Evolutionary conservation across 2,329 filamentous ascomycete genomes (phyloP).

Genomic region (Hawksworthiomyces lignivorus): DNA sequence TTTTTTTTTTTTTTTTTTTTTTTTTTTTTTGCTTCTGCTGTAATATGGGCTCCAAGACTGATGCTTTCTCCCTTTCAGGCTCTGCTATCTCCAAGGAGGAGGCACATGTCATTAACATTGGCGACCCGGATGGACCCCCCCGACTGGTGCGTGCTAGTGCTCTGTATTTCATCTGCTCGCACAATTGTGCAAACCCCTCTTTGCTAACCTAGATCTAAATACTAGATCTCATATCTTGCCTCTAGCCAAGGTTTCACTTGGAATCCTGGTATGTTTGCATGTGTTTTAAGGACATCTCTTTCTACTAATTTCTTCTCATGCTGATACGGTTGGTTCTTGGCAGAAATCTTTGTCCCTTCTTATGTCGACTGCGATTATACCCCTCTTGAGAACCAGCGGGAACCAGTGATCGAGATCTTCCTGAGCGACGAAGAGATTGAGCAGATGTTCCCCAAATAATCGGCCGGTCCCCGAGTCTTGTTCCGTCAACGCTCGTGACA

Average conservation of each 20-base stretch:
- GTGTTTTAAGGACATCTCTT: too few species aligned
- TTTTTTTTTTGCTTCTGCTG: too few species aligned
- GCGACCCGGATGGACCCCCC: conserved; percentile 63
- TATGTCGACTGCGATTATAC: conserved; percentile 69
- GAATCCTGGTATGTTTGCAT: conserved; percentile 64
- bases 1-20: too few species aligned
- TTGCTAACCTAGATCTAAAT: background rate
- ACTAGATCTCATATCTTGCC: conserved; percentile 70
- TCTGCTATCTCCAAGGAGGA: conserved; percentile 65
- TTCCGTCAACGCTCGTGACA: too few species aligned
- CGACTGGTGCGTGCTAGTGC: conserved; percentile 52
- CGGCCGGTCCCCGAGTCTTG: too few species aligned
- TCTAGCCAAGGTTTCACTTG: conserved; percentile 75
- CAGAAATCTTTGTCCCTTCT: conserved; percentile 74
- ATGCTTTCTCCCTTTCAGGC: conserved; percentile 42
- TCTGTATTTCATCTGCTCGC: background rate
- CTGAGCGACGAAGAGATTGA: conserved; percentile 70
- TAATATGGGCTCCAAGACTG: conserved; percentile 27
- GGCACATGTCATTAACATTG: conserved; percentile 74
- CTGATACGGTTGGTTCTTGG: too few species aligned
- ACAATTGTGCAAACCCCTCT: too few species aligned
- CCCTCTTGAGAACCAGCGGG: conserved; percentile 66
- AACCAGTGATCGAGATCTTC: conserved; percentile 70
- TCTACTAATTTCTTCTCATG: background rate
- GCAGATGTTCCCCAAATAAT: conserved; percentile 58